Evolutionary conservation across 1,139 yeast genomes (phyloP), one percentile per base, ranked within the genome.

Genomic region (Kazachstania sp.): DNA sequence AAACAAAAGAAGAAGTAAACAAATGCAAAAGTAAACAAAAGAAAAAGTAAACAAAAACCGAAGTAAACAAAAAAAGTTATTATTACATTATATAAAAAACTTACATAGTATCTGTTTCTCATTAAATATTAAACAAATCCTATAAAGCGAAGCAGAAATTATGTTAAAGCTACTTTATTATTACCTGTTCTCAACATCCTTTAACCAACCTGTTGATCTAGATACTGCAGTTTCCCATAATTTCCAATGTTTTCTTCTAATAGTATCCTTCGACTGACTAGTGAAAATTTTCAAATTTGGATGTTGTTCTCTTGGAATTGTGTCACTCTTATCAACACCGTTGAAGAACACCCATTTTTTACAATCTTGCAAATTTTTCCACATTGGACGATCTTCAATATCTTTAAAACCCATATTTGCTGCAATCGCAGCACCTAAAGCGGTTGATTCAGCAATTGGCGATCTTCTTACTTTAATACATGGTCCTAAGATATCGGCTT

Each of bases 391-490:
- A 36, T 75, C 71, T 43, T 71, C 78, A 3, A 61, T 58, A 51
- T 77, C 72, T 56, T 77, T 68, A 52, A 72, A 71, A 2, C 90
- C 82, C 58, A 88, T 71, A 12, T 96, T 96, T 2, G 97, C 95
- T 19, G 96, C 96, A 58, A 90, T 86, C 12, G 97, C 97, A 12
- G 96, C 95, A 28, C 97, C 97, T 53, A 90, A 74, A 1, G 97
- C 97, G 4, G 97, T 90, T 64, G 96, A 88, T 68, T 90, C 97
- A 34, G 87, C 72, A 65, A 84, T 85, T 30, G 79, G 76, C 1
- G 97, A 92, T 59, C 96, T 74, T 60, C 78, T 77, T 44, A 90
- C 94, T 32, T 81, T 78, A 36, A 88, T 87, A 65, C 95, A 87
- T 2, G 87, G 87, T 1, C 90, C 90, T 57, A 88, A 73, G 53